Conservation (phyloP, 495 filamentous ascomycete genomes). For the Penicillium longicatenatum region DNA sequence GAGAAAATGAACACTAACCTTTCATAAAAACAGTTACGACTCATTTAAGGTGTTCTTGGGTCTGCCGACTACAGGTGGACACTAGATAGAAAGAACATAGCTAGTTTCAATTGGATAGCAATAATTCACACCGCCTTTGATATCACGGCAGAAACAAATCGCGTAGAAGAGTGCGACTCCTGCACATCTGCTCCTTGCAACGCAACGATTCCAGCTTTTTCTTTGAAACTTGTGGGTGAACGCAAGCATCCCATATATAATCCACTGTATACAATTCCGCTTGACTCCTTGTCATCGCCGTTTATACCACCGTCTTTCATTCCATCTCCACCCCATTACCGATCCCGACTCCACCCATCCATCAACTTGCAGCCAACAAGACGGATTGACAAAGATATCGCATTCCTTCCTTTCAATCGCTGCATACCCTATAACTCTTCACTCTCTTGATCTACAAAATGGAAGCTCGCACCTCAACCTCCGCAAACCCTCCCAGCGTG, state of each 20-base stretch:
- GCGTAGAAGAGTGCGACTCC: slow-evolving; percentile 1
- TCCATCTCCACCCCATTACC: background rate
- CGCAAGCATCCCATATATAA: background rate
- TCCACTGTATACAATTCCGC: background rate
- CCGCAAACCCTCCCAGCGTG: slow-evolving; percentile 74
- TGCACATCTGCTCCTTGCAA: slow-evolving; percentile 9
- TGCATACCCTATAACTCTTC: background rate
- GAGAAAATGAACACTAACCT: slow-evolving; percentile 13
- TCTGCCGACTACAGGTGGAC: slow-evolving; percentile 65
- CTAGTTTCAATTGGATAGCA: background rate
- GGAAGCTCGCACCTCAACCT: slow-evolving; percentile 30
- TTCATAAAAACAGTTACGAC: slow-evolving; percentile 53
- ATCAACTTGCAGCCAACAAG: background rate
- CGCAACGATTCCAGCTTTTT: background rate
- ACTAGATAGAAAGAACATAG: slow-evolving; percentile 35
- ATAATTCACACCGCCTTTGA: slow-evolving; percentile 18
- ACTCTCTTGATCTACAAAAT: slow-evolving; percentile 22
- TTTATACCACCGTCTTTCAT: background rate
- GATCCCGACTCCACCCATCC: background rate
- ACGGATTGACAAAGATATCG: background rate
- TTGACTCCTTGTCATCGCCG: background rate
- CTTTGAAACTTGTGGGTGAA: background rate
- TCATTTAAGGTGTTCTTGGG: slow-evolving; percentile 75
- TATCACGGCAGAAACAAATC: slow-evolving; percentile 34
- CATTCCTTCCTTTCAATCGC: background rate